Conservation (phyloP, 2,329 filamentous ascomycete genomes). For the Bisporella sp. region DNA sequence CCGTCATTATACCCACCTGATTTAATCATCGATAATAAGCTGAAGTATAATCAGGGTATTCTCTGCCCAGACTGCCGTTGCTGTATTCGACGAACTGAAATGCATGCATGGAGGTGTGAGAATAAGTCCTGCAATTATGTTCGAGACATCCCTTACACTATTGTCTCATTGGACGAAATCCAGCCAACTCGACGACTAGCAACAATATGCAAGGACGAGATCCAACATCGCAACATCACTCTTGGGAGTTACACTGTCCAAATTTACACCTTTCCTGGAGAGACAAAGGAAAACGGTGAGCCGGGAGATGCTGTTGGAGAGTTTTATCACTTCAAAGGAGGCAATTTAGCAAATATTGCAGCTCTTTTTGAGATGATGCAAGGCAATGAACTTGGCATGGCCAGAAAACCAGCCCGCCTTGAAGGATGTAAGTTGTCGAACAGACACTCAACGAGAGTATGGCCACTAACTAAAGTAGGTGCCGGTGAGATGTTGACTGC, state of each 20-base stretch:
- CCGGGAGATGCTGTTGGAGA: conserved; percentile 27
- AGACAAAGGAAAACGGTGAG: too few relatives aligned
- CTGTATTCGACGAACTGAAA: too few relatives aligned
- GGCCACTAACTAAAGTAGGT: conserved; percentile 17
- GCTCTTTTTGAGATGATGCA: conserved; percentile 49
- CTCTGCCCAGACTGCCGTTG: too few relatives aligned
- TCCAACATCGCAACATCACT: too few relatives aligned
- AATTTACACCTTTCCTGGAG: too few relatives aligned
- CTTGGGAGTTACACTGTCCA: too few relatives aligned
- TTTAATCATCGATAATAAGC: too few relatives aligned
- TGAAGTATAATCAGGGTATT: too few relatives aligned
- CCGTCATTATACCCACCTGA: too few relatives aligned
- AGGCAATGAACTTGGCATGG: conserved; percentile 35
- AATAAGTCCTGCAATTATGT: too few relatives aligned
- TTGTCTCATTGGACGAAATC: conserved; percentile 38
- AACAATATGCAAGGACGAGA: too few relatives aligned
- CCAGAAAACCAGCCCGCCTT: conserved; percentile 25
- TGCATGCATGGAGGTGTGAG: too few relatives aligned
- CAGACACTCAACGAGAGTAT: neutral
- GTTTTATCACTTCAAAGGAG: conserved; percentile 51
- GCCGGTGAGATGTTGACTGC: conserved; percentile 39
- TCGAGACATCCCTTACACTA: conserved; percentile 38
- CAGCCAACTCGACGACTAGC: conserved; percentile 23
- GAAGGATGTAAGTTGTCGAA: conserved; percentile 27
- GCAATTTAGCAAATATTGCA: conserved; percentile 31